A percentile compares a stretch with the other conserved stretches of the same genome.
These are phyloP conservation scores for Wickerhamomyces sp. DNA, from an alignment of 1,139 yeast genomes.

Conservation along the genomic window DNA sequence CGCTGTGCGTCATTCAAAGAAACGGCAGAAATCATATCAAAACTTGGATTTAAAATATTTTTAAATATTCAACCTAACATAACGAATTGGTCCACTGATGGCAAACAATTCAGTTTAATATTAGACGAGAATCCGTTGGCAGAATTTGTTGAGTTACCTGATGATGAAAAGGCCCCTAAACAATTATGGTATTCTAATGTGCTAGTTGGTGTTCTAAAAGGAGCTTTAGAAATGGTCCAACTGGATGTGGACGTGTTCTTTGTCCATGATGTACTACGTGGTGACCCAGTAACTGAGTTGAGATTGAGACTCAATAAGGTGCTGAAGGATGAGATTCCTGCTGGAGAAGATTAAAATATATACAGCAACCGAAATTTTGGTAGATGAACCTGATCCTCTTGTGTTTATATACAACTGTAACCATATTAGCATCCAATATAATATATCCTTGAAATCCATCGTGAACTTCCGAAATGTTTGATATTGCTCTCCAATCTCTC, in stretches of 20 bases:
- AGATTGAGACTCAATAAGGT: conserved; percentile 66
- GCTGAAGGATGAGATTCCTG: conserved; percentile 92
- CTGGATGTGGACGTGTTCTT: conserved; percentile 83
- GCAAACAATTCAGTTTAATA: conserved; percentile 67
- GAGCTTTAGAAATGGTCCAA: conserved; percentile 95
- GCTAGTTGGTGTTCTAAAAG: conserved; percentile 83
- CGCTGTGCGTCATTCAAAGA: conserved; percentile 79
- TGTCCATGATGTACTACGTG: conserved; percentile 75
- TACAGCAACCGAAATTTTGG: background rate
- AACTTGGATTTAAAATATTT: conserved; percentile 87
- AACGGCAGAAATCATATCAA: conserved; percentile 82
- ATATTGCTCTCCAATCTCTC: no score
- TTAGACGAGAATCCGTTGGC: conserved; percentile 86
- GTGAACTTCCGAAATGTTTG: no score
- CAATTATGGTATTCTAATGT: conserved; percentile 93
- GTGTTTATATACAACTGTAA: no score
- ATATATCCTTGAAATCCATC: no score
- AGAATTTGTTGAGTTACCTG: conserved; percentile 91
- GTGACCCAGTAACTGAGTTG: conserved; percentile 79
- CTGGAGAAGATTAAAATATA: conserved; percentile 73
- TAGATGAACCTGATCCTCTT: no score
- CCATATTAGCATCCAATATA: no score
- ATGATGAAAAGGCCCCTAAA: conserved; percentile 61
- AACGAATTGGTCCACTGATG: conserved; percentile 74
- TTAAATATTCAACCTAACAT: conserved; percentile 76